A percentile compares a stretch with the other conserved stretches of the same genome.
phyloP scores from a whole-genome alignment of 345 rosid species.

The Viola odorata region DNA sequence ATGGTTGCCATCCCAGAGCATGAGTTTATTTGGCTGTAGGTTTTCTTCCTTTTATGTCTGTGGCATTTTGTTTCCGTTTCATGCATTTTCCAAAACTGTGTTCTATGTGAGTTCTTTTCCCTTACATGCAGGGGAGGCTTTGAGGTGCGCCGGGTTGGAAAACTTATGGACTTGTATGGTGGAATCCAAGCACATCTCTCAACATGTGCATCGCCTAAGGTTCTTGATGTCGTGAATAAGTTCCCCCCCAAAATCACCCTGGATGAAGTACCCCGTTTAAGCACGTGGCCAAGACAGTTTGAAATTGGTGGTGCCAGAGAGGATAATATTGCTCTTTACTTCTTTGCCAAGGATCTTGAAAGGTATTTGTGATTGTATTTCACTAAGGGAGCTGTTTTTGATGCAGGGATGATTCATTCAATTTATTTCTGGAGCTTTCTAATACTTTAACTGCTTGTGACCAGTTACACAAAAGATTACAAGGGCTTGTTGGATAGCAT shows the following conservation, averaged over 20 bases:
- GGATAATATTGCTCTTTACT: constrained; percentile 87
- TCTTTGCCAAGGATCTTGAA: constrained; percentile 85
- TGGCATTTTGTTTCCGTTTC: not conserved
- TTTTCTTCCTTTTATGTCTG: constrained; percentile 16
- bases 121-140: constrained; percentile 60
- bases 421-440: constrained; percentile 1
- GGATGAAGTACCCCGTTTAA: constrained; percentile 74
- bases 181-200: constrained; percentile 63
- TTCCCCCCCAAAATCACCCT: constrained; percentile 46
- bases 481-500: constrained; percentile 67
- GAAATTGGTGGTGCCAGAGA: constrained; percentile 60
- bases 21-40: constrained; percentile 91
- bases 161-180: constrained; percentile 35
- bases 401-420: constrained; percentile 1
- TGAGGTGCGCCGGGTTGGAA: constrained; percentile 54
- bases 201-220: constrained; percentile 27
- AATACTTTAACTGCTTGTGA: constrained; percentile 16
- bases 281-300: constrained; percentile 87
- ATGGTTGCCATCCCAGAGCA: constrained; percentile 69
- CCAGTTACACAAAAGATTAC: constrained; percentile 78
- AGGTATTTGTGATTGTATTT: constrained; percentile 36
- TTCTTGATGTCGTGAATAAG: constrained; percentile 27
- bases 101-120: constrained; percentile 14
- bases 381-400: no score
- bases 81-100: not conserved